These are phyloP conservation scores for Harrya chromipes DNA, from an alignment of 768 basidiomycete genomes.

Conservation along the genomic window DNA sequence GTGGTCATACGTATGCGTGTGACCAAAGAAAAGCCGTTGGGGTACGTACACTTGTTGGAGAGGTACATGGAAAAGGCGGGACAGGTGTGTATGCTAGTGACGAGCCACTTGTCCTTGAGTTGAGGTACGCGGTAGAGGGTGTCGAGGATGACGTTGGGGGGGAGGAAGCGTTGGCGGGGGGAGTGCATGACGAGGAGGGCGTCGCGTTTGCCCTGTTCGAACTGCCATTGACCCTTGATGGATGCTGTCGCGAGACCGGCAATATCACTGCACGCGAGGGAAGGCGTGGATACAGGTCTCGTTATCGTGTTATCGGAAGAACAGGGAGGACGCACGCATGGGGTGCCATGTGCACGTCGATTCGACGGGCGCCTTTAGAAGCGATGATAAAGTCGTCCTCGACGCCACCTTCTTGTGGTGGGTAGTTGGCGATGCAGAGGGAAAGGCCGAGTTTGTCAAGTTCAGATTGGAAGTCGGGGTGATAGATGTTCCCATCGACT, in stretches of 20 bases:
- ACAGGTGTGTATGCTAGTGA: slow-evolving; percentile 31
- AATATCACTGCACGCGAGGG: slow-evolving; percentile 4
- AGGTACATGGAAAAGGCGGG: slow-evolving; percentile 35
- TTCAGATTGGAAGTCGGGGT: slow-evolving; percentile 11
- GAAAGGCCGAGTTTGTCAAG: slow-evolving; percentile 4
- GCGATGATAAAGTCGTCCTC: slow-evolving; percentile 26
- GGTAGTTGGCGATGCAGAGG: slow-evolving; percentile 14
- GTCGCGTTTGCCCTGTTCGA: slow-evolving; percentile 28
- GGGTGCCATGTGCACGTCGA: slow-evolving; percentile 11
- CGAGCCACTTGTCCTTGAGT: slow-evolving; percentile 32
- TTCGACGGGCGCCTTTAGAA: slow-evolving; percentile 20
- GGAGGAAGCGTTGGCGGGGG: slow-evolving; percentile 25
- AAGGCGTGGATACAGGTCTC: too few relatives aligned
- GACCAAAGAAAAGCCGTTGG: background rate
- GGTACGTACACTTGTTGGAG: slow-evolving; percentile 23
- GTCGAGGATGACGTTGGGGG: slow-evolving; percentile 21
- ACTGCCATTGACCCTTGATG: slow-evolving; percentile 35
- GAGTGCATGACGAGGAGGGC: slow-evolving; percentile 36
- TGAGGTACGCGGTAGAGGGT: slow-evolving; percentile 19
- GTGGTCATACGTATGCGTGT: background rate
- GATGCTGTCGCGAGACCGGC: slow-evolving; percentile 30
- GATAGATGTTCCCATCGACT: slow-evolving; percentile 34
- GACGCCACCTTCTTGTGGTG: slow-evolving; percentile 4
- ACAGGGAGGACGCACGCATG: slow-evolving; percentile 19
- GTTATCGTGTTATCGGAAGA: background rate